Conservation (phyloP, 805 yeast species). For the Lipomyces sp. region DNA sequence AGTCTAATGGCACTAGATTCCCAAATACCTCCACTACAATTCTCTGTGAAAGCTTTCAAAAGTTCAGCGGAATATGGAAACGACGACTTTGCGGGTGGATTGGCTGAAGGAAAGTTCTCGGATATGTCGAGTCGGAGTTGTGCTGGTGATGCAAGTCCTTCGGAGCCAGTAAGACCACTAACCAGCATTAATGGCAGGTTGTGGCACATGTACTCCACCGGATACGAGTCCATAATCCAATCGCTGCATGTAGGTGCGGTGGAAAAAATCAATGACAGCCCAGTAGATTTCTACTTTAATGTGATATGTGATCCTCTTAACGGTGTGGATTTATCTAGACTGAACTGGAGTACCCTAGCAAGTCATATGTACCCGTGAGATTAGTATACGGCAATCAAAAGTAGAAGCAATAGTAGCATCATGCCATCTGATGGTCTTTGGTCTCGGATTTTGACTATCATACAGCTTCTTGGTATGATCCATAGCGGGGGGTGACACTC, state of each 20-base stretch:
- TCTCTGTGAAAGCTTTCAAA: conserved; percentile 15
- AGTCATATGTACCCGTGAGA: too few relatives aligned
- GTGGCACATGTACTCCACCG: conserved; percentile 25
- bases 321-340: too few relatives aligned
- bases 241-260: neutral
- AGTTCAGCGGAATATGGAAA: conserved; percentile 19
- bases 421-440: too few relatives aligned
- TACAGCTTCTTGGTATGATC: too few relatives aligned
- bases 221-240: conserved; percentile 23
- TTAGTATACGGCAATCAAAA: neutral
- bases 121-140: too few relatives aligned
- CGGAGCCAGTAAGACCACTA: conserved; percentile 18
- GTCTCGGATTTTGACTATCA: too few relatives aligned
- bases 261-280: neutral
- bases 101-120: neutral
- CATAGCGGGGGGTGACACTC: too few relatives aligned
- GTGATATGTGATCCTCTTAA: too few relatives aligned
- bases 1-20: conserved; percentile 15
- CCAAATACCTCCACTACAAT: conserved; percentile 13
- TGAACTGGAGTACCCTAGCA: too few relatives aligned
- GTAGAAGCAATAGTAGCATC: neutral
- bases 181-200: conserved; percentile 26
- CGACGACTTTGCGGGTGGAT: conserved; percentile 2
- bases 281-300: too few relatives aligned
- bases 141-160: too few relatives aligned